These are phyloP conservation scores for Rhizopus arrhizus DNA, from an alignment of 371 early-diverging fungal genomes.

Conservation along the genomic window DNA sequence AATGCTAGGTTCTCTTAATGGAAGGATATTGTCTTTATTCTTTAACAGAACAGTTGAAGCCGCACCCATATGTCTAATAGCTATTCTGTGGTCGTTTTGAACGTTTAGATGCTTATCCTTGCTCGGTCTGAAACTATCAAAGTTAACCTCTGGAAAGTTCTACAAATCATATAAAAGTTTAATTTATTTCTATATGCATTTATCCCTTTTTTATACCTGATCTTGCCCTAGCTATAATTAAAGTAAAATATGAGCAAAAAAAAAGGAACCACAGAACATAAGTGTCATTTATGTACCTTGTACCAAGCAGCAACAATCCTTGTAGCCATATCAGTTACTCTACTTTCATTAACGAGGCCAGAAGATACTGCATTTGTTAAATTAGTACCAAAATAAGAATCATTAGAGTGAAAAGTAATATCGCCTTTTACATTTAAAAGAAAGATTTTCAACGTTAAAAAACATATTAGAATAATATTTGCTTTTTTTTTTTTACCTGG, in stretches of 20 bases:
- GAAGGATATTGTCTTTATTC: conserved; percentile 47
- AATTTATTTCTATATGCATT: neutral
- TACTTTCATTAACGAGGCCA: conserved; percentile 33
- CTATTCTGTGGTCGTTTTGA: conserved; percentile 38
- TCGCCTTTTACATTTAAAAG: conserved; percentile 27
- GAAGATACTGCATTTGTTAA: conserved; percentile 38
- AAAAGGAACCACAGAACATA: conserved; percentile 4
- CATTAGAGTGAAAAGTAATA: conserved; percentile 33
- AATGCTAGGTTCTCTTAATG: conserved; percentile 25
- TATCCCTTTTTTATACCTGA: conserved; percentile 10
- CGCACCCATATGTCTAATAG: conserved; percentile 52
- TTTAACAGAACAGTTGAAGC: conserved; percentile 54
- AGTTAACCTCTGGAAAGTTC: conserved; percentile 44
- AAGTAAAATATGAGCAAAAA: neutral
- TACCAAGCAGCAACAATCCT: conserved; percentile 61
- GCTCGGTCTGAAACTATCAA: conserved; percentile 37
- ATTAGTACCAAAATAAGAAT: conserved; percentile 44
- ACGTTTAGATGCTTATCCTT: conserved; percentile 36
- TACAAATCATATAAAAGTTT: neutral
- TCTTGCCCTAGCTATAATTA: conserved; percentile 25
- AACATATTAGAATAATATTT: neutral
- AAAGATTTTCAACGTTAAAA: neutral
- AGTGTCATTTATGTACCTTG: conserved; percentile 27
- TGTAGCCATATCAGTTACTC: conserved; percentile 60
- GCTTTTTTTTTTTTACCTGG: conserved; percentile 36